Evolutionary conservation across 2,329 filamentous ascomycete species (phyloP), one percentile per base, ranked within the genome.

Genomic region (Alternaria arborescens): DNA sequence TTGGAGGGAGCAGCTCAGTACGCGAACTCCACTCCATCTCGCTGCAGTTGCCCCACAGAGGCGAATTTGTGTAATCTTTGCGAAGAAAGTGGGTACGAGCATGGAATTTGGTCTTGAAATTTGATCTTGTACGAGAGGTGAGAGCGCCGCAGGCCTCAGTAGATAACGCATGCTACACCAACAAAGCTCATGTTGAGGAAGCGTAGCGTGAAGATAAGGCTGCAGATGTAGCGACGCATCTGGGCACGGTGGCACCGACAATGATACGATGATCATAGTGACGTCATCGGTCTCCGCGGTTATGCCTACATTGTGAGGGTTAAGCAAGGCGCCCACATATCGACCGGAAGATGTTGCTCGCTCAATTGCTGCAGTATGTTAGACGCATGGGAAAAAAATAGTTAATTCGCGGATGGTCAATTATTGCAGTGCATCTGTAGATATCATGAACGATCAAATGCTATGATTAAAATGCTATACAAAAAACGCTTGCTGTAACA

Each of bases 1-100:
- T 18, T n/a, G 20, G 14, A 24, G 32, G 14, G 36, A 36, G 32
- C 20, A 36, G 5, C 46, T 50, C 32, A 11, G 43, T 38, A 50
- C 46, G 46, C 46, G 32, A 50, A 50, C 30, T 50, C 46, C 30
- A 50, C 46, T 50, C 46, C 46, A 36, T 36, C 46, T 50, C 46
- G 46, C 46, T 36, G 30, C 46, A 50, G 32, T 38, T 50, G 46
- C 46, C 46, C 46, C 46, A 20, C 46, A 50, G 22, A 50, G 46
- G 32, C 46, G 46, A 50, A 38, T 5, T 24, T 36, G 30, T 50
- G 46, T 50, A 50, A 36, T 36, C 20, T 11, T 50, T 36, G 46
- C 34, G 20, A 34, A 36, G 32, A 38, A 8, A 24, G 20, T 24
- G 46, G 46, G 20, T 34, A 50, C 46, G 30, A 36, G 20, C 14